A percentile compares a stretch with the other conserved stretches of the same genome.
Evolutionary conservation across 1,139 yeast genomes (phyloP).

Genomic region (Blastobotrys buckinghamii): DNA sequence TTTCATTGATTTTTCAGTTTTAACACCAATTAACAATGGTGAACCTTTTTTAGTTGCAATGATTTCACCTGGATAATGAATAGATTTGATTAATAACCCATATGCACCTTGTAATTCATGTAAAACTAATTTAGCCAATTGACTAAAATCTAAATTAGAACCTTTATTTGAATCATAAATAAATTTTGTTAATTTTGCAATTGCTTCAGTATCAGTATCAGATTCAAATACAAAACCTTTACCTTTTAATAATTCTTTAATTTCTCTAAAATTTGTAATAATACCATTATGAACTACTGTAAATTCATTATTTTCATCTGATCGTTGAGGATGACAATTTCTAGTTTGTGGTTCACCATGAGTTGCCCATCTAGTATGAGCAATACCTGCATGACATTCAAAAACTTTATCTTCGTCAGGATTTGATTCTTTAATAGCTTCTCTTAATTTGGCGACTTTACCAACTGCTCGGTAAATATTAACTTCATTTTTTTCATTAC

Average conservation of each 20-base stretch:
- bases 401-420: slow-evolving; percentile 58
- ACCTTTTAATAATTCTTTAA: slow-evolving; percentile 69
- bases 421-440: slow-evolving; percentile 48
- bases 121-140: slow-evolving; percentile 86
- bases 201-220: slow-evolving; percentile 97
- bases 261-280: slow-evolving; percentile 89
- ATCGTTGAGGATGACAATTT: slow-evolving; percentile 96
- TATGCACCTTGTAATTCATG: slow-evolving; percentile 96
- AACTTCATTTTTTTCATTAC: slow-evolving; percentile 50
- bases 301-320: slow-evolving; percentile 77
- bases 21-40: slow-evolving; percentile 94
- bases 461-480: slow-evolving; percentile 81
- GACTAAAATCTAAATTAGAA: slow-evolving; percentile 75
- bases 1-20: slow-evolving; percentile 89
- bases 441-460: slow-evolving; percentile 77
- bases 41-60: slow-evolving; percentile 98
- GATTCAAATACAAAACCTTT: slow-evolving; percentile 84
- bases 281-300: slow-evolving; percentile 97
- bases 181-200: slow-evolving; percentile 91
- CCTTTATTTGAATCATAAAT: slow-evolving; percentile 78
- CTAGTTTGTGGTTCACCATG: slow-evolving; percentile 86
- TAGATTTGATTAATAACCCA: slow-evolving; percentile 87
- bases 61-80: slow-evolving; percentile 91
- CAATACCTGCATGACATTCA: slow-evolving; percentile 90
- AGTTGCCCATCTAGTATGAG: slow-evolving; percentile 99